These are phyloP conservation scores for Phytophthora lateralis DNA, from an alignment of 352 stramenopile genomes.

Conservation along the genomic window DNA sequence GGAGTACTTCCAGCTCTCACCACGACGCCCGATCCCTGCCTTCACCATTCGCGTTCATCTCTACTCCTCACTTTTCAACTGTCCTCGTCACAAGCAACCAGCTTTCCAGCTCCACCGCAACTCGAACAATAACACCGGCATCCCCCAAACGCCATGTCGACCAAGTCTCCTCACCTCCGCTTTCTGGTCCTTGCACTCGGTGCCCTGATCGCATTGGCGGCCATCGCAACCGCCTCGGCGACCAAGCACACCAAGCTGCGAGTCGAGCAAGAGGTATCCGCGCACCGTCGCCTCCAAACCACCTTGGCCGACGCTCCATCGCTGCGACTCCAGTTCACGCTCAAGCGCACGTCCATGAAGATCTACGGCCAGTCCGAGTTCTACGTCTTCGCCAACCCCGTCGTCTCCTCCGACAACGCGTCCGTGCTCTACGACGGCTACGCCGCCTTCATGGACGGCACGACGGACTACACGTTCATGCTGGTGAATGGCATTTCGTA, in stretches of 20 bases:
- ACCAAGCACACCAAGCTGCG: slow-evolving; percentile 6
- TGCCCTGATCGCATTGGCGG: slow-evolving; percentile 6
- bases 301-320: slow-evolving; percentile 28
- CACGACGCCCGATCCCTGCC: neutral
- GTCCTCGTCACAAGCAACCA: slow-evolving; percentile 1
- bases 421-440: slow-evolving; percentile 41
- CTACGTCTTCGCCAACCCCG: slow-evolving; percentile 41
- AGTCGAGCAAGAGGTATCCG: neutral
- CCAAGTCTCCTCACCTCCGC: slow-evolving; percentile 6
- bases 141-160: neutral
- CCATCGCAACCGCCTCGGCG: neutral
- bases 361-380: slow-evolving; percentile 36
- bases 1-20: neutral
- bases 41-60: neutral
- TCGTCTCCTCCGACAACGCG: slow-evolving; percentile 23
- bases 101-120: neutral
- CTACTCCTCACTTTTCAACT: slow-evolving; percentile 18
- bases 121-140: neutral
- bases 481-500: slow-evolving; percentile 38
- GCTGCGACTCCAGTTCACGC: slow-evolving; percentile 33
- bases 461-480: slow-evolving; percentile 27
- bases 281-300: slow-evolving; percentile 5
- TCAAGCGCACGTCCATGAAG: slow-evolving; percentile 40
- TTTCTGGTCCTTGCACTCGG: slow-evolving; percentile 2
- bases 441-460: slow-evolving; percentile 21